phyloP scores from a whole-genome alignment of 768 basidiomycete genomes.

The Phanerochaete carnosa region DNA sequence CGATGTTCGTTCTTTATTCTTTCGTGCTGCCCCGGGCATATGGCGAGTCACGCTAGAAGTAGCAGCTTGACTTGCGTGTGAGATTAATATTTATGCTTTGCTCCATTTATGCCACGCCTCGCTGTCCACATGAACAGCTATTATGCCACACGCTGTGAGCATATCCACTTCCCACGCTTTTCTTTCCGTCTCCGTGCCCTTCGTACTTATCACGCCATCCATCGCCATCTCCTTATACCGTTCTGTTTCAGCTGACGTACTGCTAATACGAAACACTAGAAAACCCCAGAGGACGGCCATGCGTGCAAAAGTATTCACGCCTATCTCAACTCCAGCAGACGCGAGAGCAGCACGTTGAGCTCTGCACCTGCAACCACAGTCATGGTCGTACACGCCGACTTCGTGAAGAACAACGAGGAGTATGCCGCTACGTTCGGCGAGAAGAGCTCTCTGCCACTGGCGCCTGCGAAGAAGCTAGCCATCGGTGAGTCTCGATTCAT shows the following conservation, averaged over 20 bases:
- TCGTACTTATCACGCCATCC: conserved; percentile 5
- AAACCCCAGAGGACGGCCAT: conserved; percentile 12
- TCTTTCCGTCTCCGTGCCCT: not conserved
- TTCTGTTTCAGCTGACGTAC: not conserved
- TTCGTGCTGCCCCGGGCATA: not conserved
- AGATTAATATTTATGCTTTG: not conserved
- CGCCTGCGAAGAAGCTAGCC: conserved; percentile 39
- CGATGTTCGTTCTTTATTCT: conserved; percentile 9
- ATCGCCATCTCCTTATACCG: conserved; percentile 10
- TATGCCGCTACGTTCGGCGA: conserved; percentile 47
- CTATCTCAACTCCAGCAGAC: conserved; percentile 8
- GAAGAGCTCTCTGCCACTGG: conserved; percentile 37
- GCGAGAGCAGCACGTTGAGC: conserved; percentile 8
- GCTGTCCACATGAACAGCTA: not conserved
- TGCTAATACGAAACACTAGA: not conserved
- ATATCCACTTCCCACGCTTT: not conserved
- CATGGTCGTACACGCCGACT: conserved; percentile 26
- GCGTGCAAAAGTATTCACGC: not conserved
- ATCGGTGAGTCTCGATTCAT: conserved; percentile 28
- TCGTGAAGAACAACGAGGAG: conserved; percentile 37
- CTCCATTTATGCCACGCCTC: not conserved
- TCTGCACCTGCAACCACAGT: conserved; percentile 1
- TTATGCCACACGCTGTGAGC: conserved; percentile 2
- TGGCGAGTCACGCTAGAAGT: not conserved
- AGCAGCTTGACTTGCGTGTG: not conserved